Percentiles rank a stretch among this genome's conserved stretches.
phyloP scores from a whole-genome alignment of 2,329 filamentous ascomycete species.

The Penicillium sp. region DNA sequence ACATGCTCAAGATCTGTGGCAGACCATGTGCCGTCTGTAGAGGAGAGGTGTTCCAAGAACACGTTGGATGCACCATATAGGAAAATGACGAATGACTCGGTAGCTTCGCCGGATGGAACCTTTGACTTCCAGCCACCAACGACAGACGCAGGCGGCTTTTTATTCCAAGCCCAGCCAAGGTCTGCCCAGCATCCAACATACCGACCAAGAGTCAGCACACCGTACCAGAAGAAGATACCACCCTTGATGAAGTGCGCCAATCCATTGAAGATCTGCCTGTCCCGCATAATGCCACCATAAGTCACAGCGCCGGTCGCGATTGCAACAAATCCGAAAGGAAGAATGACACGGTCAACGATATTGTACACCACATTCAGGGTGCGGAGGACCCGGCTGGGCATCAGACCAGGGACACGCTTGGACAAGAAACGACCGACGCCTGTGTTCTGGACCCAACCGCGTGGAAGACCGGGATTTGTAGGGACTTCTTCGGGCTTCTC shows the following conservation, averaged over 20 bases:
- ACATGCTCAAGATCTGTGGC: conserved; percentile 84
- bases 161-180: conserved; percentile 93
- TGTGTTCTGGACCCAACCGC: conserved; percentile 46
- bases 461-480: conserved; percentile 34
- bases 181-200: conserved; percentile 90
- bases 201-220: conserved; percentile 77
- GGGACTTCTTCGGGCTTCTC: conserved; percentile 45
- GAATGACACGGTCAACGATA: conserved; percentile 68
- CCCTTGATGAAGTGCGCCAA: conserved; percentile 94
- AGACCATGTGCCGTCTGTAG: conserved; percentile 67
- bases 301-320: conserved; percentile 69
- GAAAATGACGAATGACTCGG: conserved; percentile 86
- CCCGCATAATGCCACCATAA: conserved; percentile 78
- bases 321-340: conserved; percentile 72
- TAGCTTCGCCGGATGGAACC: conserved; percentile 76
- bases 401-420: conserved; percentile 52
- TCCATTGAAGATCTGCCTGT: conserved; percentile 68
- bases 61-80: conserved; percentile 85
- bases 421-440: conserved; percentile 52
- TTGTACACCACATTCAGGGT: conserved; percentile 60
- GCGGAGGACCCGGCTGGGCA: conserved; percentile 56
- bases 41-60: conserved; percentile 82
- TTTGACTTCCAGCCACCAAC: conserved; percentile 60
- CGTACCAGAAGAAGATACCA: conserved; percentile 91
- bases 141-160: conserved; percentile 60